Evolutionary conservation across 352 stramenopile genomes (phyloP).

Genomic region (Phytophthora sojae): DNA sequence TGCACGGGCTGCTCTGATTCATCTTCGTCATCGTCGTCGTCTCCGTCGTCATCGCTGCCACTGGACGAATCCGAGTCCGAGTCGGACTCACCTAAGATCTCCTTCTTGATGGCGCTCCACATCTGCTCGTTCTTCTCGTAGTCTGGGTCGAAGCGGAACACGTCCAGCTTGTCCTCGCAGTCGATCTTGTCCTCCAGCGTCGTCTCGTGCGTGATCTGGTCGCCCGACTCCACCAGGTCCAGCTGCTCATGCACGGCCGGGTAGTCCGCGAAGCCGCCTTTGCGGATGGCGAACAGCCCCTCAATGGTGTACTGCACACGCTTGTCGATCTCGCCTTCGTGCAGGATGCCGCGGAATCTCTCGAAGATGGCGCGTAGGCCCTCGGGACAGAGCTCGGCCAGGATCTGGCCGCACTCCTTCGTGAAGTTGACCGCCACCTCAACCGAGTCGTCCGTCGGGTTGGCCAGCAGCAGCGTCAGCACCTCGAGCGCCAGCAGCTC

Average conservation of each 20-base stretch:
- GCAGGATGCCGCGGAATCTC: slow-evolving; percentile 96
- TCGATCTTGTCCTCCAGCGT: slow-evolving; percentile 97
- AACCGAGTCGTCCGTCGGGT: slow-evolving; percentile 98
- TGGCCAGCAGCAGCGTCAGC: slow-evolving; percentile 96
- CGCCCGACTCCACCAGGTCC: slow-evolving; percentile 97
- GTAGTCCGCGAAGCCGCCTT: slow-evolving; percentile 96
- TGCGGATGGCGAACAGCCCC: slow-evolving; percentile 96
- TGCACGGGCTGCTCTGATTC: slow-evolving; percentile 34
- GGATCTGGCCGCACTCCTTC: slow-evolving; percentile 94
- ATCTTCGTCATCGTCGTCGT: slow-evolving; percentile 49
- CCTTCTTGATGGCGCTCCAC: slow-evolving; percentile 96
- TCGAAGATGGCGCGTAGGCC: slow-evolving; percentile 98
- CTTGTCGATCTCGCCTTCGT: slow-evolving; percentile 98
- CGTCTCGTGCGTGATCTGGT: slow-evolving; percentile 99
- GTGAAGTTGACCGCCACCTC: slow-evolving; percentile 98
- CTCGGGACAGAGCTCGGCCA: slow-evolving; percentile 85
- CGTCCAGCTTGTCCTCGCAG: slow-evolving; percentile 96
- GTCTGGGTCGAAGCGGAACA: slow-evolving; percentile 95
- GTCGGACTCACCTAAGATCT: slow-evolving; percentile 96
- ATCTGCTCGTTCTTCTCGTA: slow-evolving; percentile 97
- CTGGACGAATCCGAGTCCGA: slow-evolving; percentile 74
- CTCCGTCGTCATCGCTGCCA: slow-evolving; percentile 64
- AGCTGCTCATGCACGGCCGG: slow-evolving; percentile 94
- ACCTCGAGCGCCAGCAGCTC: slow-evolving; percentile 98
- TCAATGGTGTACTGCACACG: slow-evolving; percentile 99